These are phyloP conservation scores for Byssothecium circinans DNA, from an alignment of 2,329 filamentous ascomycete genomes.

Conservation along the genomic window DNA sequence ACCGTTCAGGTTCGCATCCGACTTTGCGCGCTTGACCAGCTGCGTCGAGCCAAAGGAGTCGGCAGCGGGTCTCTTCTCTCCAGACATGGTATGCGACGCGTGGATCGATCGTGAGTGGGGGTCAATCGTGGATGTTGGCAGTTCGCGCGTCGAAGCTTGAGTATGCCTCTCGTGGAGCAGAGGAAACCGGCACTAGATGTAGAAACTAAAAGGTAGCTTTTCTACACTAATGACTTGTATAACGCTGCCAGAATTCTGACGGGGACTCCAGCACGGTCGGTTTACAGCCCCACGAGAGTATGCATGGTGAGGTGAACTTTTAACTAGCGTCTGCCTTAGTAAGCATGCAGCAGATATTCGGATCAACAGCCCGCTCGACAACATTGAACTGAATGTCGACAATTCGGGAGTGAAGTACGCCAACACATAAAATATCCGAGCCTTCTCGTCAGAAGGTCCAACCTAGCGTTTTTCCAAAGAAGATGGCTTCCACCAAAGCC, in stretches of 20 bases:
- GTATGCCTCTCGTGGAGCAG: too few species aligned
- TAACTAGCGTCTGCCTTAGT: neutral
- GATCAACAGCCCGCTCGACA: slow-evolving; percentile 11
- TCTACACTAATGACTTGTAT: too few species aligned
- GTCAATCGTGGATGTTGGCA: neutral
- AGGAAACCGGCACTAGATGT: too few species aligned
- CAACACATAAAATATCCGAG: neutral
- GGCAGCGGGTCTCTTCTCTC: slow-evolving; percentile 89
- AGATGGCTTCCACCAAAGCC: slow-evolving; percentile 64
- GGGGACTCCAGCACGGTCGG: too few species aligned
- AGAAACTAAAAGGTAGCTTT: too few species aligned
- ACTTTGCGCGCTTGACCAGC: slow-evolving; percentile 87
- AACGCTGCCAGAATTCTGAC: too few species aligned
- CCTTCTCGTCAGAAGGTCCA: too few species aligned
- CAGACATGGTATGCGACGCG: slow-evolving; percentile 64
- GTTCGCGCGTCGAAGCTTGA: slow-evolving; percentile 6
- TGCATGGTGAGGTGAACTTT: slow-evolving; percentile 17
- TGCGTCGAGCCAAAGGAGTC: slow-evolving; percentile 78
- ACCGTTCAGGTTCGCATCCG: slow-evolving; percentile 58
- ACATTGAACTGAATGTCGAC: slow-evolving; percentile 22
- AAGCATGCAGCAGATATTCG: slow-evolving; percentile 6
- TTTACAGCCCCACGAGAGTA: neutral
- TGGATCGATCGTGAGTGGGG: neutral
- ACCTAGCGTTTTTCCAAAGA: neutral
- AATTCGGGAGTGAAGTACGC: neutral